These are phyloP conservation scores for Suillus clintonianus DNA, from an alignment of 768 basidiomycete species.

Conservation along the genomic window DNA sequence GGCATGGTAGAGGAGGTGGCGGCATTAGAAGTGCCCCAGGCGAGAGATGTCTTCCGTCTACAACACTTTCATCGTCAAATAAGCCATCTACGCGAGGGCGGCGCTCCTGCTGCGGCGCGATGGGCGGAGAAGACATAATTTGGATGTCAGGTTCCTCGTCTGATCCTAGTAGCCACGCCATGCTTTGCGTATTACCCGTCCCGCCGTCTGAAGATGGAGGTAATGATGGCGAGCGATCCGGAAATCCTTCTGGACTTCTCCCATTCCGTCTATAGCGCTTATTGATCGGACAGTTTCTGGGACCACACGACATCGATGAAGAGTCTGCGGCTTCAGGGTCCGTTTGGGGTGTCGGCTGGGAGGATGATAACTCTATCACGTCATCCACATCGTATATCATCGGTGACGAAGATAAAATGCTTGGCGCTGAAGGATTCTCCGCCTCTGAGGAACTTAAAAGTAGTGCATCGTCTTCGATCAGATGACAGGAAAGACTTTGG, in stretches of 20 bases:
- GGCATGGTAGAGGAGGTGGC: slow-evolving; percentile 36
- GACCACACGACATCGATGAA: background rate
- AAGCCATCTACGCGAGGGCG: slow-evolving; percentile 1
- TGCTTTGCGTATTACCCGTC: slow-evolving; percentile 36
- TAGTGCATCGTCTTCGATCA: background rate
- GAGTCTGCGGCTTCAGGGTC: background rate
- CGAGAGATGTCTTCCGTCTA: slow-evolving; percentile 19
- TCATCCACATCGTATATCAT: slow-evolving; percentile 19
- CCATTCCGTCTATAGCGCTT: background rate
- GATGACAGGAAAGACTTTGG: background rate
- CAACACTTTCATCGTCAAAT: slow-evolving; percentile 23
- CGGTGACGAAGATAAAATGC: slow-evolving; percentile 22
- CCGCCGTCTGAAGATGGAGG: slow-evolving; percentile 5
- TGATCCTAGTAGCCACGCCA: slow-evolving; percentile 70
- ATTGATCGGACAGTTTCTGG: background rate
- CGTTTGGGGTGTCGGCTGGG: slow-evolving; percentile 12
- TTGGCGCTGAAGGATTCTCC: slow-evolving; percentile 9
- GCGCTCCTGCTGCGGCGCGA: slow-evolving; percentile 13
- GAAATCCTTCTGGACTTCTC: slow-evolving; percentile 10
- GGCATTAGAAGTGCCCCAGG: slow-evolving; percentile 27
- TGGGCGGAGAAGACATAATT: slow-evolving; percentile 55
- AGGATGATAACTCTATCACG: slow-evolving; percentile 35
- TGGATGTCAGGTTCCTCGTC: slow-evolving; percentile 59
- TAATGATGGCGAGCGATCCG: slow-evolving; percentile 18
- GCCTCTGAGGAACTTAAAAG: slow-evolving; percentile 1